phyloP scores from a whole-genome alignment of 345 rosid species.

The Eutrema heterophyllum region DNA sequence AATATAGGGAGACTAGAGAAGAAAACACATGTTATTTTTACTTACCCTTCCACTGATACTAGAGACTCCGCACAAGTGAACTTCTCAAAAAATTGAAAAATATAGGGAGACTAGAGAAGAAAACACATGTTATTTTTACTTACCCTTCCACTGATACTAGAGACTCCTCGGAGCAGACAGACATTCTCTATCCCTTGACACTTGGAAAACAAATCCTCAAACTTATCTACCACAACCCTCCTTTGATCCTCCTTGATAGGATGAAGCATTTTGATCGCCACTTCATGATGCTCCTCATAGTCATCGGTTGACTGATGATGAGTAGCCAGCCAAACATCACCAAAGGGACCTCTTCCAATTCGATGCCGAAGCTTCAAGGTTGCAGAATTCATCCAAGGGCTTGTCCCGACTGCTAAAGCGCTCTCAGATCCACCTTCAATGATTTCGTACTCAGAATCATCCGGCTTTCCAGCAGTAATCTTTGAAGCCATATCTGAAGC shows the following conservation, averaged over 20 bases:
- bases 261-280: slow-evolving; percentile 77
- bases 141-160: slow-evolving; percentile 72
- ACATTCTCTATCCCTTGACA: slow-evolving; percentile 49
- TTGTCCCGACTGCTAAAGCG: slow-evolving; percentile 41
- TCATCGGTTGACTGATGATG: slow-evolving; percentile 58
- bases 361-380: slow-evolving; percentile 74
- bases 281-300: slow-evolving; percentile 70
- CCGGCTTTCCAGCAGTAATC: slow-evolving; percentile 35
- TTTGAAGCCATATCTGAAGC: slow-evolving; percentile 57
- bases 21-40: background rate
- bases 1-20: background rate
- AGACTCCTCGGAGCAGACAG: slow-evolving; percentile 65
- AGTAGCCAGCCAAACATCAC: slow-evolving; percentile 95
- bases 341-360: slow-evolving; percentile 91
- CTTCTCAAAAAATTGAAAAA: too few species aligned
- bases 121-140: slow-evolving; percentile 5
- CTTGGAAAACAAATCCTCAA: slow-evolving; percentile 53
- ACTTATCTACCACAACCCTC: slow-evolving; percentile 50
- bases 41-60: slow-evolving; percentile 69
- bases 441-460: slow-evolving; percentile 62
- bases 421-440: slow-evolving; percentile 58
- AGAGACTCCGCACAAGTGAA: too few species aligned
- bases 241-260: slow-evolving; percentile 57
- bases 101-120: background rate
- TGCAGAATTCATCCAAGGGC: slow-evolving; percentile 68